Evolutionary conservation across 2,329 filamentous ascomycete genomes (phyloP).

Genomic region (Colletotrichum magnum): DNA sequence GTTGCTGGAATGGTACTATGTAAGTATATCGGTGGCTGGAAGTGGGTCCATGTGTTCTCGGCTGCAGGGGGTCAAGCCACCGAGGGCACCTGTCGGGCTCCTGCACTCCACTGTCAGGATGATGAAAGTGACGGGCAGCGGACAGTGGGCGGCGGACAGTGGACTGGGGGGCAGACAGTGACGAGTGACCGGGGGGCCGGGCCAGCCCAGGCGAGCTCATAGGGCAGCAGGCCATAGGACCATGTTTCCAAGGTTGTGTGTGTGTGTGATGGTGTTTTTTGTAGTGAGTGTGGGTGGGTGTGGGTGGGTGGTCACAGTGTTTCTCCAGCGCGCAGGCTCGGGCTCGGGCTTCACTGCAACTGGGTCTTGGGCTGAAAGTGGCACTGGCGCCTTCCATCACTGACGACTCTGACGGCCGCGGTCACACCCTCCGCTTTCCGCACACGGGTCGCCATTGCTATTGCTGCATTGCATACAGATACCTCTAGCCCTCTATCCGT

Average conservation of each 20-base stretch:
- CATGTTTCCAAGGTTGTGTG: neutral
- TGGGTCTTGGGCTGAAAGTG: slow-evolving; percentile 37
- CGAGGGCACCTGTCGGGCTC: slow-evolving; percentile 18
- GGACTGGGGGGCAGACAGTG: slow-evolving; percentile 17
- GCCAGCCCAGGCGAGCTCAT: neutral
- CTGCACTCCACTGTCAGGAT: slow-evolving; percentile 34
- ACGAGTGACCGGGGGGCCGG: neutral
- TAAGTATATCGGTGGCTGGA: slow-evolving; percentile 35
- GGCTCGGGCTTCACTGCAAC: slow-evolving; percentile 33
- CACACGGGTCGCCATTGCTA: slow-evolving; percentile 37
- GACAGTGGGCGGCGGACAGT: slow-evolving; percentile 13
- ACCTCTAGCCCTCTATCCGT: neutral
- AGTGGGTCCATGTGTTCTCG: slow-evolving; percentile 29
- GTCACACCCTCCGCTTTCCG: slow-evolving; percentile 28
- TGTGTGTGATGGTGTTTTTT: neutral
- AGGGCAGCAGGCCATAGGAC: slow-evolving; percentile 16
- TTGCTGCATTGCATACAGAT: slow-evolving; percentile 11
- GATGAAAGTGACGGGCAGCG: slow-evolving; percentile 35
- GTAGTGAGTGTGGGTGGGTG: too few relatives aligned
- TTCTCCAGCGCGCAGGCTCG: slow-evolving; percentile 8
- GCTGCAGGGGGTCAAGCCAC: slow-evolving; percentile 33
- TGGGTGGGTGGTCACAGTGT: neutral
- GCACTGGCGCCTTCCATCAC: neutral
- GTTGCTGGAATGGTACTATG: neutral
- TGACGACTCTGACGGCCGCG: neutral